phyloP scores from a whole-genome alignment of 164 flowering plant genomes.

The Stephania yunnanensis region DNA sequence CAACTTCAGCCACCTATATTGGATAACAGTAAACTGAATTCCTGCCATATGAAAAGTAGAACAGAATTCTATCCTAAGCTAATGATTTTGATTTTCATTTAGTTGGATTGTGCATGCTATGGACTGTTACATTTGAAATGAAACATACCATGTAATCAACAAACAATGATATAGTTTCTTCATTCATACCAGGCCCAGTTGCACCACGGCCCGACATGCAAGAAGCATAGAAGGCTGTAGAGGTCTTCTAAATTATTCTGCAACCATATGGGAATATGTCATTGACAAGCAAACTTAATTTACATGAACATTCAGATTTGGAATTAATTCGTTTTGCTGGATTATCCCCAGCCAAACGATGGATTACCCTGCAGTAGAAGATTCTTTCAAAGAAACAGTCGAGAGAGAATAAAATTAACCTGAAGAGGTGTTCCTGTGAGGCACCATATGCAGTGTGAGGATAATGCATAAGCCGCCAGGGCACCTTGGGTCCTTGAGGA shows the following conservation, averaged over 20 bases:
- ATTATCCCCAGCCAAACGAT: background rate
- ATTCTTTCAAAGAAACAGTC: background rate
- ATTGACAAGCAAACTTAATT: too few relatives aligned
- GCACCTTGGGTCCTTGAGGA: conserved; percentile 51
- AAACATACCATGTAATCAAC: background rate
- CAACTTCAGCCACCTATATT: conserved; percentile 62
- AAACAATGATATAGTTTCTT: background rate
- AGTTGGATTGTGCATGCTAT: too few relatives aligned
- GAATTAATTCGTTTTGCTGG: background rate
- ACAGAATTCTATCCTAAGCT: background rate
- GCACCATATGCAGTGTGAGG: conserved; percentile 78
- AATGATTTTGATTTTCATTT: too few relatives aligned
- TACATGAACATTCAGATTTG: background rate
- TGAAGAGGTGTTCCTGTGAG: conserved; percentile 87
- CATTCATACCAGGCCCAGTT: conserved; percentile 70
- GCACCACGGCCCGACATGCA: conserved; percentile 87
- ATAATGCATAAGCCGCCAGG: conserved; percentile 54
- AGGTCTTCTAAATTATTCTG: conserved; percentile 85
- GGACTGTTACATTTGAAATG: background rate
- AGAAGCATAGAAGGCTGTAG: conserved; percentile 71
- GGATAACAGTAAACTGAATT: background rate
- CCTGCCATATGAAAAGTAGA: background rate
- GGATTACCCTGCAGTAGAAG: background rate
- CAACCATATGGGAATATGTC: conserved; percentile 19
- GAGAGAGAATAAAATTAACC: conserved; percentile 28